Base-by-base conservation (phyloP, 352 stramenopile genomes). In the Phytophthora pisi region DNA sequence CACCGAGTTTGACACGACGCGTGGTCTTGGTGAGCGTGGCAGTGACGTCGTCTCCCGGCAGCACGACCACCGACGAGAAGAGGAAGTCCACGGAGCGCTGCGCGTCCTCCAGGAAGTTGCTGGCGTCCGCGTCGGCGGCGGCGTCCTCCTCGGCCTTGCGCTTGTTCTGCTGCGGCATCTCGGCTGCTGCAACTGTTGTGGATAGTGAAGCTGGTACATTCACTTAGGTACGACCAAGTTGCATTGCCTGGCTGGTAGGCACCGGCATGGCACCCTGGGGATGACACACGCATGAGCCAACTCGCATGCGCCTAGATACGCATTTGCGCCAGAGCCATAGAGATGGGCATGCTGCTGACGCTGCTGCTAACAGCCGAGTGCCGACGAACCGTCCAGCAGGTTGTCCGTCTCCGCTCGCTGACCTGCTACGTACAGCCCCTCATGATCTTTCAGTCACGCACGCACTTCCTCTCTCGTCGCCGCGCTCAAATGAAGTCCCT, bases 31-130 rank as follows among this genome's bases (percentile, higher is more conserved):
- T 93, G 24, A 96, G 62, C n/a, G 78, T 77, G n/a, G 69, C 57
- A 40, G 88, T 93, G 51, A 96, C 83, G 56, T 96, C 86, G 54
- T 96, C 88, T 18, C 88, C 88, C 5, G 88, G 88, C 18, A 96
- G 68, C 46, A 93, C 84, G 23, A 92, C 76, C 8, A 72, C 66
- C 2, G 86, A 77, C 8, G 81, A 81, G 72, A 96, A 96, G 18
- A 85, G 74, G 58, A 96, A 89, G 68, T 96, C 86, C 5, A 96
- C 83, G 38, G 82, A 79, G 5, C 81, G 77, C 67, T 94, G 82
- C n/a, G 86, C 86, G 10, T 87, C 78, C 57, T 92, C 77, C 24
- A 94, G 75, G 68, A 94, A 94, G 50, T 60, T 72, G 58, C 55
- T 82, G 34, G 83, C 83, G 30, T 82, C 72, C 38, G 2, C 34